Evolutionary conservation across 495 filamentous ascomycete genomes (phyloP), one percentile per base, ranked within the genome.

Genomic region (Trichodelitschia bisporula): DNA sequence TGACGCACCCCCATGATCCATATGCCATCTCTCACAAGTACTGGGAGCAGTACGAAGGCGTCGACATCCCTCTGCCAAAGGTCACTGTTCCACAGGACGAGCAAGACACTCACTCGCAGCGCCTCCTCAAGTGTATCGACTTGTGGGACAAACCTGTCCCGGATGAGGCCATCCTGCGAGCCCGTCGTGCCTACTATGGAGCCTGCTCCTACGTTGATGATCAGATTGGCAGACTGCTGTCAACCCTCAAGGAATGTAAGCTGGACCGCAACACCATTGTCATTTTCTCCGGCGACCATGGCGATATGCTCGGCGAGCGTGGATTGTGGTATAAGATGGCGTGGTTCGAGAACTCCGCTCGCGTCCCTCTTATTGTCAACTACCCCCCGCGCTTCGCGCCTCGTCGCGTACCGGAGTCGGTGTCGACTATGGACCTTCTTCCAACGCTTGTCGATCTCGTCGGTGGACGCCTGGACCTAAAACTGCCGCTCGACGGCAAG

Each of bases 281-380:
- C 28, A 58, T 89, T 28, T 91, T 91, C 51, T 77, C 67, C 29
- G 76, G 79, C 29, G 79, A 91, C 40, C 79, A 91, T 47, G 79
- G 79, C 31, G 79, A 91, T 46, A 89, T 89, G 79, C 65, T 91
- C 5, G 79, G 79, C 20, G 79, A 91, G 51, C 64, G 79, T 15
- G 74, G 74, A 0, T 51, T 91, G 21, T 91, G 79, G 79, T 91
- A 90, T 58, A 90, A 90, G 58, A 90, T 90, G 79, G 70, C 59
- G 37, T 90, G 77, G 58, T 84, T 74, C 41, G 79, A 90, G 56
- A 65, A 66, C 18, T 82, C 75, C 4, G 72, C 72, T 18, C 72
- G 79, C 4, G 78, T 91, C 4, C 79, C 79, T 2, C 62, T 91
- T 35, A 54, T 91, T 32, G 55, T 86, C 36, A 68, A 71, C 35